These are phyloP conservation scores for Xylariales sp. DNA, from an alignment of 2,329 filamentous ascomycete species.

Conservation along the genomic window DNA sequence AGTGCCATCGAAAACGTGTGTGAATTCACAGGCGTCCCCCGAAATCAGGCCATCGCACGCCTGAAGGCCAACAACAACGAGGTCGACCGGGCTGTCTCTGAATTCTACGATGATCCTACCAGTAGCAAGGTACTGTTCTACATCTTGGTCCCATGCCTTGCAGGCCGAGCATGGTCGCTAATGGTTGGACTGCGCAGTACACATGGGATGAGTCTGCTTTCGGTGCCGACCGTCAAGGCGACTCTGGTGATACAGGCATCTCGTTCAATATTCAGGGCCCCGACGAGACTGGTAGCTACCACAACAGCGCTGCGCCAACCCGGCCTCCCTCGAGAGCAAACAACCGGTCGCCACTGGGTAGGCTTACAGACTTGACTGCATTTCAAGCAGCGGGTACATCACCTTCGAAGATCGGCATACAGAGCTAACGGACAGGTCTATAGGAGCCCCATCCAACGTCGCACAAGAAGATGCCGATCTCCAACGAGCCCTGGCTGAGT, in stretches of 20 bases:
- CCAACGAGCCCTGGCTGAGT: conserved; percentile 51
- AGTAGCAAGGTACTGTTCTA: too few relatives aligned
- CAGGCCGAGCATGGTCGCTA: conserved; percentile 23
- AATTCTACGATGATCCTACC: conserved; percentile 46
- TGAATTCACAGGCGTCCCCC: neutral
- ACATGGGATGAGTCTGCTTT: conserved; percentile 54
- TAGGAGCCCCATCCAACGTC: conserved; percentile 32
- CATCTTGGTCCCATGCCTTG: conserved; percentile 24
- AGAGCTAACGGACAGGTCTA: conserved; percentile 21
- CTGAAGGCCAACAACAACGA: conserved; percentile 40
- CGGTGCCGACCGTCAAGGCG: conserved; percentile 46
- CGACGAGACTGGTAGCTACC: conserved; percentile 38
- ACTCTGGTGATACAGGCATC: conserved; percentile 35
- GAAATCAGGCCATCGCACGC: conserved; percentile 4
- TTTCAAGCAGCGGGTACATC: conserved; percentile 37
- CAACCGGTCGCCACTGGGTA: conserved; percentile 52
- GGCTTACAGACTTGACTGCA: conserved; percentile 43
- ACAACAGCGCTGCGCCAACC: conserved; percentile 45
- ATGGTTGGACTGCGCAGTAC: conserved; percentile 45
- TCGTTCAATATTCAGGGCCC: conserved; percentile 54
- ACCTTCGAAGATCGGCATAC: conserved; percentile 12
- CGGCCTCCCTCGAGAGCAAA: conserved; percentile 59
- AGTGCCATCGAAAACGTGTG: neutral
- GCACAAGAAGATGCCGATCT: conserved; percentile 52
- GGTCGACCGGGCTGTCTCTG: conserved; percentile 43